These are phyloP conservation scores for Antrodiella citrinella DNA, from an alignment of 768 basidiomycete genomes.

Conservation along the genomic window DNA sequence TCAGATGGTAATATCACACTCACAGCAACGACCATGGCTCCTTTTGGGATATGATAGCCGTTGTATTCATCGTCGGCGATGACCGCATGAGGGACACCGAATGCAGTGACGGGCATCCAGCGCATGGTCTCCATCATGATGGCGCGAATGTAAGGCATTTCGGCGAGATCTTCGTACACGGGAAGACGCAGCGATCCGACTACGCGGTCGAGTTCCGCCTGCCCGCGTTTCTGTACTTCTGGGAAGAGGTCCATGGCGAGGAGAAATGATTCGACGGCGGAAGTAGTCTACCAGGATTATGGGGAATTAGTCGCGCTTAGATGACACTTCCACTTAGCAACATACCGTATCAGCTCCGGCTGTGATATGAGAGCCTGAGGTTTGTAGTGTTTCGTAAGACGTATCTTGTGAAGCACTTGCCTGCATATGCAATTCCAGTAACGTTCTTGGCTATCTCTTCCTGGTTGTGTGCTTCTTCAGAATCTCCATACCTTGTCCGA, in stretches of 20 bases:
- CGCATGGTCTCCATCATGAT: constrained; percentile 26
- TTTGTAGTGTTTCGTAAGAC: not conserved
- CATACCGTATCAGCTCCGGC: constrained; percentile 4
- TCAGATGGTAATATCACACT: not conserved
- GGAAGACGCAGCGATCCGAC: constrained; percentile 26
- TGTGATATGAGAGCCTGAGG: too few species aligned
- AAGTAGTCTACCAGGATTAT: constrained; percentile 1
- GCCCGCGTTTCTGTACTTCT: constrained; percentile 24
- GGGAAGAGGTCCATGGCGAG: constrained; percentile 27
- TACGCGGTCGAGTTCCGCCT: constrained; percentile 31
- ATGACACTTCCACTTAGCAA: not conserved
- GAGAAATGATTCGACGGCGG: constrained; percentile 16
- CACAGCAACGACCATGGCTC: constrained; percentile 14
- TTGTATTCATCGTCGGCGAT: not conserved
- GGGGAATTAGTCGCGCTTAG: not conserved
- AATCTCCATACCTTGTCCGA: not conserved
- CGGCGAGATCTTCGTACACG: constrained; percentile 20
- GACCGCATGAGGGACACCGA: not conserved
- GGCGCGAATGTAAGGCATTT: constrained; percentile 20
- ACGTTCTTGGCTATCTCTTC: not conserved
- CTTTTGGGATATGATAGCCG: constrained; percentile 8
- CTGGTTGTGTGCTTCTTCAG: not conserved
- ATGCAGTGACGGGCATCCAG: constrained; percentile 1
- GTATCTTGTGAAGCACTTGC: not conserved
- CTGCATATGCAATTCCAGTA: constrained; percentile 2